phyloP scores from a whole-genome alignment of 345 rosid genomes.

The Aurinia saxatilis region DNA sequence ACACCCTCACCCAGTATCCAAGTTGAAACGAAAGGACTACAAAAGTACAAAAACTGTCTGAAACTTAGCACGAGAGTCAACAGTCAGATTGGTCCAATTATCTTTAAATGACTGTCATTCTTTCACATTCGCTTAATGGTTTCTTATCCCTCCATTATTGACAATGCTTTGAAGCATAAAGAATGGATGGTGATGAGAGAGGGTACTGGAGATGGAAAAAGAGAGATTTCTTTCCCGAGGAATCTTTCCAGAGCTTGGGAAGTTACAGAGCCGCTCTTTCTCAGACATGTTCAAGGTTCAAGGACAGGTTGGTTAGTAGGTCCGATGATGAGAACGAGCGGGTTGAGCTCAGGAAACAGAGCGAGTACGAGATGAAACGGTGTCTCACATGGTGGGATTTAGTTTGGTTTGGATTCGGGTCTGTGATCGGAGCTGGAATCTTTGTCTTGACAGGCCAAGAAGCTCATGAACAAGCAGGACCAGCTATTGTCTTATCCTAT shows the following conservation, averaged over 20 bases:
- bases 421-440: conserved; percentile 57
- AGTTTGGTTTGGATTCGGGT: conserved; percentile 58
- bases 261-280: conserved; percentile 45
- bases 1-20: no score
- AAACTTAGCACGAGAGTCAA: background rate
- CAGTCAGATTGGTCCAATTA: background rate
- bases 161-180: conserved; percentile 7
- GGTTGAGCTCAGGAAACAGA: conserved; percentile 38
- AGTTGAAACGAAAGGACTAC: background rate
- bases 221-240: conserved; percentile 52
- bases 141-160: background rate
- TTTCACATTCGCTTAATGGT: no score
- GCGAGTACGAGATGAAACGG: conserved; percentile 51
- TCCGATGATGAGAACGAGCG: conserved; percentile 45
- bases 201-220: conserved; percentile 27
- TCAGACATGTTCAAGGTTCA: conserved; percentile 43
- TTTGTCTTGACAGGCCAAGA: conserved; percentile 65
- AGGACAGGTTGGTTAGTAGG: conserved; percentile 44
- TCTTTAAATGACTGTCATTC: no score
- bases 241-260: conserved; percentile 52
- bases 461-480: conserved; percentile 41
- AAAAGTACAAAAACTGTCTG: background rate
- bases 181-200: conserved; percentile 22
- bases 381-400: conserved; percentile 63
- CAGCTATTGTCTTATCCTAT: conserved; percentile 47